phyloP scores from a whole-genome alignment of 2,329 filamentous ascomycete genomes.

The Lasiodiplodia sp. region DNA sequence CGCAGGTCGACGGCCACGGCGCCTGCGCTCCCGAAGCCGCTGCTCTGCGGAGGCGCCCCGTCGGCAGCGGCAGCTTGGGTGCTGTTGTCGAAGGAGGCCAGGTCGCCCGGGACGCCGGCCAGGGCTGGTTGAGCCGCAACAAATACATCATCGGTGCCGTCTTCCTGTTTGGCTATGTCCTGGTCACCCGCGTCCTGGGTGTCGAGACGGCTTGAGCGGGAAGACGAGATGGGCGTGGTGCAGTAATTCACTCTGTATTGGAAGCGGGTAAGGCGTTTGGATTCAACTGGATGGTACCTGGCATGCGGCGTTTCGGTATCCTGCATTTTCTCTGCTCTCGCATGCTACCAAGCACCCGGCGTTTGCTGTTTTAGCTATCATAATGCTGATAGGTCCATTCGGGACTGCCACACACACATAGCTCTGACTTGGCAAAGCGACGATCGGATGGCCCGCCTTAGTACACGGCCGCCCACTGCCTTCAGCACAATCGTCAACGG shows the following conservation, averaged over 20 bases:
- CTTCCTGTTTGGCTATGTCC: conserved; percentile 80
- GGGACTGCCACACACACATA: neutral
- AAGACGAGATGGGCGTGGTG: neutral
- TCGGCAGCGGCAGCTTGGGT: conserved; percentile 60
- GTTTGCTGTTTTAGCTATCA: conserved; percentile 7
- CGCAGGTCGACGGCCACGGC: conserved; percentile 54
- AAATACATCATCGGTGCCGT: conserved; percentile 76
- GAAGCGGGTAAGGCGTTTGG: conserved; percentile 15
- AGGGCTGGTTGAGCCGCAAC: conserved; percentile 82
- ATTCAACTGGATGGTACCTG: conserved; percentile 11
- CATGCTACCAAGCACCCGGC: conserved; percentile 23
- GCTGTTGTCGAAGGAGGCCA: conserved; percentile 80
- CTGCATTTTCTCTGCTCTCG: neutral
- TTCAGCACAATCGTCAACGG: neutral
- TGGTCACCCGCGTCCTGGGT: conserved; percentile 78
- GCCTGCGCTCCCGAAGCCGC: conserved; percentile 68
- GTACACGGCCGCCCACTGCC: neutral
- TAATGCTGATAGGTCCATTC: neutral
- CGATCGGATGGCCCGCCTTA: neutral
- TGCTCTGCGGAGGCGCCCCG: conserved; percentile 69
- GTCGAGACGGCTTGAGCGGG: conserved; percentile 42
- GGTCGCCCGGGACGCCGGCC: conserved; percentile 77
- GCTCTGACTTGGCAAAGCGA: neutral
- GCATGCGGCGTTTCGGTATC: conserved; percentile 16
- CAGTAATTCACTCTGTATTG: conserved; percentile 5